Evolutionary conservation across 805 yeast species (phyloP).

Genomic region (Teunomyces kruisii): DNA sequence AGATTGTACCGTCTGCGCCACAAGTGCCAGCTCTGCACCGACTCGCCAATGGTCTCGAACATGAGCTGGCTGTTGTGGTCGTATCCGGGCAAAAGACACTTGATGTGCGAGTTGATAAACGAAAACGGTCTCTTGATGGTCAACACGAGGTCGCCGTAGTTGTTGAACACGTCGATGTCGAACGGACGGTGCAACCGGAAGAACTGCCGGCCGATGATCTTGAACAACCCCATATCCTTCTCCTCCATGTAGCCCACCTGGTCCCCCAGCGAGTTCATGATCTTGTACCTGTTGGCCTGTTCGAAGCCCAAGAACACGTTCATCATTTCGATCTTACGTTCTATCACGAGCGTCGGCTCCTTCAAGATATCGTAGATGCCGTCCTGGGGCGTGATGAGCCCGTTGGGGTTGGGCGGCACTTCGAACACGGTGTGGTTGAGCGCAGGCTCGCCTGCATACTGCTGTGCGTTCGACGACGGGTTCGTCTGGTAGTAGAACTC

Average conservation of each 20-base stretch:
- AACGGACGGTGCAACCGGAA: slow-evolving; percentile 87
- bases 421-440: slow-evolving; percentile 31
- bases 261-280: slow-evolving; percentile 72
- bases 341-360: slow-evolving; percentile 84
- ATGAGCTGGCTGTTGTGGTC: slow-evolving; percentile 34
- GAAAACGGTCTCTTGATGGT: slow-evolving; percentile 82
- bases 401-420: slow-evolving; percentile 45
- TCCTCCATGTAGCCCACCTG: slow-evolving; percentile 81
- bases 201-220: slow-evolving; percentile 77
- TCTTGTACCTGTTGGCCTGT: slow-evolving; percentile 78
- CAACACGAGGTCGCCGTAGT: slow-evolving; percentile 56
- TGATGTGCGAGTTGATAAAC: slow-evolving; percentile 84
- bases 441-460: slow-evolving; percentile 26
- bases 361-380: slow-evolving; percentile 61
- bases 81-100: slow-evolving; percentile 61
- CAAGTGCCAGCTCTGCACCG: slow-evolving; percentile 90
- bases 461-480: slow-evolving; percentile 25
- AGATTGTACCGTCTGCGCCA: slow-evolving; percentile 90
- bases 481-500: slow-evolving; percentile 26
- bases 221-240: slow-evolving; percentile 67
- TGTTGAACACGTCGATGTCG: slow-evolving; percentile 68
- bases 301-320: slow-evolving; percentile 86
- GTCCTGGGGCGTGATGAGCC: slow-evolving; percentile 54
- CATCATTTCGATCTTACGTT: slow-evolving; percentile 85
- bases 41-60: slow-evolving; percentile 69